Evolutionary conservation across 495 filamentous ascomycete species (phyloP).

Genomic region (Peziza echinospora): DNA sequence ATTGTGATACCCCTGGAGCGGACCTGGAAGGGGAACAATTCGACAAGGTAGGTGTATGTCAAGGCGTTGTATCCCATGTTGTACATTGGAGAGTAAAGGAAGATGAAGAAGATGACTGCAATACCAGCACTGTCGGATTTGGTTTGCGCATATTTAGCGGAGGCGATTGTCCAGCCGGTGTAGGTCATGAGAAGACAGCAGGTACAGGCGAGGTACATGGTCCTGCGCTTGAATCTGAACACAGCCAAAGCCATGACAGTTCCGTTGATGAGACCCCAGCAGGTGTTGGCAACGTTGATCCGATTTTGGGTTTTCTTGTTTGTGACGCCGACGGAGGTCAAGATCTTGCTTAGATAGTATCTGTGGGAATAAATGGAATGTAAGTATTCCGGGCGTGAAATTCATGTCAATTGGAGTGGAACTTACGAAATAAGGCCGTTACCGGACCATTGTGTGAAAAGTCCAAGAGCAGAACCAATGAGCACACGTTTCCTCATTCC

Average conservation of each 20-base stretch:
- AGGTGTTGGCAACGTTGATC: constrained; percentile 38
- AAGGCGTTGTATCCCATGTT: constrained; percentile 42
- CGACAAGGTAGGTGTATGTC: constrained; percentile 35
- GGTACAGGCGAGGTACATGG: constrained; percentile 37
- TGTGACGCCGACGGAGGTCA: neutral
- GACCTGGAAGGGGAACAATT: constrained; percentile 41
- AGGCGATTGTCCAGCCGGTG: constrained; percentile 37
- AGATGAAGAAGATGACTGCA: constrained; percentile 40
- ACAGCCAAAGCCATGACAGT: constrained; percentile 32
- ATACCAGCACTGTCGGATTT: constrained; percentile 25
- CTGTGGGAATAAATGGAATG: too few species aligned
- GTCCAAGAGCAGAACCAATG: constrained; percentile 33
- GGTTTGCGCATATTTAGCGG: constrained; percentile 30
- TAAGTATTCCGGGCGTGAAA: too few species aligned
- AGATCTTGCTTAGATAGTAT: too few species aligned
- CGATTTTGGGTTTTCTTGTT: constrained; percentile 22
- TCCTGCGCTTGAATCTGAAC: constrained; percentile 30
- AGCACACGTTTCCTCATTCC: constrained; percentile 36
- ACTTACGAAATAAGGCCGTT: constrained; percentile 42
- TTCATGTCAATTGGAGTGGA: too few species aligned
- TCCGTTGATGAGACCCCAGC: constrained; percentile 34
- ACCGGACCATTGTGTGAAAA: constrained; percentile 45
- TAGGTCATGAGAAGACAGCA: constrained; percentile 32
- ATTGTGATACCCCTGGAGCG: constrained; percentile 39
- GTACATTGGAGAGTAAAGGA: constrained; percentile 39